Evolutionary conservation across 2,329 filamentous ascomycete species (phyloP), one percentile per base, ranked within the genome.

Genomic region (Colletotrichum sp.): DNA sequence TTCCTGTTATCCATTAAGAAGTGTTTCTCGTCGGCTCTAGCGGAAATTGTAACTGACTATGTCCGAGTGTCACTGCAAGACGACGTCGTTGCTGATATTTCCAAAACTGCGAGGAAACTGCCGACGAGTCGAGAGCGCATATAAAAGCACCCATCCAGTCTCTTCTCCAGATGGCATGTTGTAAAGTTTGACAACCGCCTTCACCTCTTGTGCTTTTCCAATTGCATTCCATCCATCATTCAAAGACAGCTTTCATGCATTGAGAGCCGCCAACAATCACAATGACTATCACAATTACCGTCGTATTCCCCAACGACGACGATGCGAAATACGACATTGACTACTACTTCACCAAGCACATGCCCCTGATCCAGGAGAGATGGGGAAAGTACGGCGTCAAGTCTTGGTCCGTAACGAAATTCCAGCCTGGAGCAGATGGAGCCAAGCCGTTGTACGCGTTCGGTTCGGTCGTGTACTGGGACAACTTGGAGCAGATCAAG

Each of bases 1-100:
- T 52, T 52, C 6, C 4, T 21, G 1, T 52, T 0, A 2, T 52
- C 12, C n/a, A 13, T 21, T 1, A 24, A 52, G 3, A 52, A 0
- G 44, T 24, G 44, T 3, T 24, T 3, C 1, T 52, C 10, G 44
- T 52, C 44, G 44, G 44, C 8, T 21, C n/a, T 52, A 52, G 44
- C 44, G 44, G 44, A 52, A 8, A 52, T 52, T 21, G 1, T 49
- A 1, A 1, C n/a, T 21, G 0, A 21, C n/a, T 21, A 52, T 52
- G n/a, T 52, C 44, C 44, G 44, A 13, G 10, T 13, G 44, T 52
- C 6, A 21, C 0, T 21, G n/a, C 0, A 49, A 1, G 44, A 21
- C 10, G 44, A 13, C 6, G 9, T 12, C 26, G 6, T 7, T 26
- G 6, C 26, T 7, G 26, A 26, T 6, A 26, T 6, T 26, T 7